Evolutionary conservation across 345 rosid species (phyloP), one percentile per base, ranked within the genome.

Genomic region (Citrus maxima): DNA sequence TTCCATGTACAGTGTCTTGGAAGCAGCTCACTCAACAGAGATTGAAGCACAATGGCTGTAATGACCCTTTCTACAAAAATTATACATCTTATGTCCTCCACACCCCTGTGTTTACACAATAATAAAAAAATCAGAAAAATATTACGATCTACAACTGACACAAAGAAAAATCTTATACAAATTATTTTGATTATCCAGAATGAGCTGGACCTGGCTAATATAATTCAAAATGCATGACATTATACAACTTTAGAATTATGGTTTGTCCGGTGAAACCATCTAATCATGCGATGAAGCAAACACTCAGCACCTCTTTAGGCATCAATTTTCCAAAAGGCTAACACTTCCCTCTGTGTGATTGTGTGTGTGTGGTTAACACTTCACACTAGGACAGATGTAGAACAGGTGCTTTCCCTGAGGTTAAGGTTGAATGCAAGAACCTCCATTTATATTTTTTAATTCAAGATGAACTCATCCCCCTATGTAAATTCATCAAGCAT

Each of bases 61-160:
- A 96, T 87, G 67, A 96, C 88, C 86, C 98, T 89, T 79, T 93
- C 87, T 75, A 92, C 97, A 80, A 96, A 96, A 67, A 96, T 58
- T 78, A 94, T 89, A 77, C 98, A 96, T 83, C 97, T 86, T 24
- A 94, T 89, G 51, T 91, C 90, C 81, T 86, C 73, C 75, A 88
- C 67, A 55, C 60, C 77, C 80, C 98, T 96, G 90, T 18, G 40
- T 70, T 59, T 64, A 67, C 55, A 24, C 25, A n/a, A 25, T 14
- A 7, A 60, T 32, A 73, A n/a, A 28, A 12, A 77, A 71, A 69
- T 72, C 24, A 70, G 77, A 61, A 74, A 63, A 37, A 74, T 59
- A 9, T 10, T 22, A 12, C 14, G 37, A 30, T 61, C 40, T 37
- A 66, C 2, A 56, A 16, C n/a, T 8, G 28, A 54, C 22, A 69